Base-by-base conservation (phyloP, 768 basidiomycete genomes). In the Multifurca ochricompacta region DNA sequence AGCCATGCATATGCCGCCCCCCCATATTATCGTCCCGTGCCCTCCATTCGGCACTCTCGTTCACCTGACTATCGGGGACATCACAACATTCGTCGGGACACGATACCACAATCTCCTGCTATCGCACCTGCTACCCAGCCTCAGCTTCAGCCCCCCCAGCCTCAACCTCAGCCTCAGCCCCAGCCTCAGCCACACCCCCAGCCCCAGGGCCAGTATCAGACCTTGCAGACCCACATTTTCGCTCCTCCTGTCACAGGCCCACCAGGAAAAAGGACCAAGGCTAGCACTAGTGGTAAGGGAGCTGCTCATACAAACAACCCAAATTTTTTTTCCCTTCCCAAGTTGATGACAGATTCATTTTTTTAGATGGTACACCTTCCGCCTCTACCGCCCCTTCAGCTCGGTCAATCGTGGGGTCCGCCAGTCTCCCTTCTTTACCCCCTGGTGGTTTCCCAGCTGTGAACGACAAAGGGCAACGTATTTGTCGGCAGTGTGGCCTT, bases 171-270 rank as follows among this genome's bases (percentile, higher is more conserved):
- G 7, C 65, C 67, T 14, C 39, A 63, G 0, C 45, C 63, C 1
- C 54, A 63, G 0, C 60, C 64, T 5, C 35, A 63, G 0, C 45
- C 63, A 2, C 54, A 64, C 0, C 60, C 69, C 11, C 63, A 68
- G 7, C 65, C 67, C 27, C 70, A 70, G 1, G 66, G 70, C 25
- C 69, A 75, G 51, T 64, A 72, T 8, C 65, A 73, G 35, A 73
- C 70, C 21, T 80, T 80, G 55, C 80, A 82, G 57, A 83, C 80
- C 0, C 84, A 86, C 64, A 78, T 85, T 11, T 87, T 87, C 62
- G 82, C 84, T 6, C 82, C 85, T 3, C 79, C 81, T 3, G 82
- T 85, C 6, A 87, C 80, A 0, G 85, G 85, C 51, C 83, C 85
- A 3, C 83, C 85, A 2, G 75, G 74, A 16, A 86, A 86, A 70